Evolutionary conservation across 2,329 filamentous ascomycete species (phyloP), one percentile per base, ranked within the genome.

Genomic region (Knoxdaviesia capensis): DNA sequence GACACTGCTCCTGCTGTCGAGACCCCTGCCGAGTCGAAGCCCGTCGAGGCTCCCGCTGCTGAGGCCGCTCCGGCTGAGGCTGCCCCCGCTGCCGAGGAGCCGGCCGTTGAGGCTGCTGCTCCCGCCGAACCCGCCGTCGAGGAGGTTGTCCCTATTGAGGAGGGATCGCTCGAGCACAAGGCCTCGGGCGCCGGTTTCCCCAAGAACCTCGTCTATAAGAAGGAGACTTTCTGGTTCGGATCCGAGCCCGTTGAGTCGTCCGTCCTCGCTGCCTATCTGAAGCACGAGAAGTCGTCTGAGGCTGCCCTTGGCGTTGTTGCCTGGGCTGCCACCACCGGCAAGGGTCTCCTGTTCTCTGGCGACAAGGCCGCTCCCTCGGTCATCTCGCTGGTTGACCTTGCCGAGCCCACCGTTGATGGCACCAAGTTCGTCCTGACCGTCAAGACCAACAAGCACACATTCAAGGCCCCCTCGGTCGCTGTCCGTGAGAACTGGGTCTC

Each of bases 401-500:
- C 64, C 40, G 84, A 93, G 58, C 71, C 92, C 45, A 70, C 72
- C 58, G 74, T 77, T 59, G 80, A 86, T 48, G 82, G 85, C 46
- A 71, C 74, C 63, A 87, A 90, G 64, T 94, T 98, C 69, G 68
- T 76, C 56, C 81, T 96, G 69, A 83, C 79, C 57, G 64, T 82
- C 56, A 77, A 80, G 62, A 81, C 80, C 52, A 80, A 92, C 65
- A 93, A 94, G 76, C 86, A 94, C 72, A 73, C 73, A 46, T 94
- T 98, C 71, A 88, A 94, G 74, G 84, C 88, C 44, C 55, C 66
- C 53, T 78, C 56, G 53, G 53, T 72, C 40, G 66, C 74, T 45
- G 86, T 94, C 65, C 86, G 88, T 57, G 85, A 94, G 61, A 84
- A 81, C 71, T 96, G 90, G 90, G 74, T 93, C 53, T 65, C 76